Conservation (phyloP, 1,284 basidiomycete species). For the Flammula alnicola region DNA sequence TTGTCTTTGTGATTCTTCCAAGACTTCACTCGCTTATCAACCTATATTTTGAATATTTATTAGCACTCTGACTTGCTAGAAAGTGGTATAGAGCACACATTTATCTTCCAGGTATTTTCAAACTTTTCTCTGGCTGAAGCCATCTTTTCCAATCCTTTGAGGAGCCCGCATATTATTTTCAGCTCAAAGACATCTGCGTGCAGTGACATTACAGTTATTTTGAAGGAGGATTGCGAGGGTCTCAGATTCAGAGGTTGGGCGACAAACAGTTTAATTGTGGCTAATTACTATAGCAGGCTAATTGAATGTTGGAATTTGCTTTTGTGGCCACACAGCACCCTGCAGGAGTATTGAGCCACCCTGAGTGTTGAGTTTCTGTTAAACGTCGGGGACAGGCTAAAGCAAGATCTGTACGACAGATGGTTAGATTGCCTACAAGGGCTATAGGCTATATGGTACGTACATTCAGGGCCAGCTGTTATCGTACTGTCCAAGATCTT, state of each 20-base stretch:
- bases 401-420: no score
- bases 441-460: no score
- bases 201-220: not conserved
- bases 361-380: no score
- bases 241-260: not conserved
- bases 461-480: no score
- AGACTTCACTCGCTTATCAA: slow-evolving; percentile 2
- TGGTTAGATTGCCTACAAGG: no score
- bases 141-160: not conserved
- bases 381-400: no score
- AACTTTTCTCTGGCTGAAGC: not conserved
- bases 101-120: not conserved
- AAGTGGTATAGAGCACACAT: not conserved
- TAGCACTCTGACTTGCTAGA: not conserved
- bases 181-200: not conserved
- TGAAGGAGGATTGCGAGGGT: not conserved
- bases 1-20: slow-evolving; percentile 11
- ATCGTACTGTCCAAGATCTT: no score
- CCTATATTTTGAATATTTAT: slow-evolving; percentile 4
- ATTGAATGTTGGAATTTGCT: no score
- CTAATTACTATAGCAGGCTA: no score
- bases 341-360: no score
- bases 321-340: no score
- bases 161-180: not conserved
- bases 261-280: no score